These are phyloP conservation scores for Candida labiduridarum DNA, from an alignment of 1,139 yeast genomes.

Conservation along the genomic window DNA sequence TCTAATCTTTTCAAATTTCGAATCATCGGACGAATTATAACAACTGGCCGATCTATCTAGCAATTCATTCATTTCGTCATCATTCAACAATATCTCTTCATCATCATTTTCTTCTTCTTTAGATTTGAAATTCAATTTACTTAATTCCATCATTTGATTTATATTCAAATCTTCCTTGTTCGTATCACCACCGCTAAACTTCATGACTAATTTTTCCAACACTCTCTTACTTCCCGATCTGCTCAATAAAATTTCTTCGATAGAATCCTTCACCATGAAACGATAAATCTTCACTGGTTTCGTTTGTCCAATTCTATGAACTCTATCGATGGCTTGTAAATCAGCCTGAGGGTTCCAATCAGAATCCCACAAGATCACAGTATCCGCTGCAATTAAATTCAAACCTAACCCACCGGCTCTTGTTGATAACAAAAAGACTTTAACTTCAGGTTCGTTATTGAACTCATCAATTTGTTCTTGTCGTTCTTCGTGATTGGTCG, in stretches of 20 bases:
- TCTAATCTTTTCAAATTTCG: slow-evolving; percentile 43
- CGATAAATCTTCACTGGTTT: slow-evolving; percentile 83
- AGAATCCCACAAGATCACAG: slow-evolving; percentile 85
- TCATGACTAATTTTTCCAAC: slow-evolving; percentile 81
- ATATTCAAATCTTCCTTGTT: slow-evolving; percentile 22
- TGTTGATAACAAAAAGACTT: slow-evolving; percentile 76
- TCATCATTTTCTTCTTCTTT: slow-evolving; percentile 12
- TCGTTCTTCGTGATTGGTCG: slow-evolving; percentile 64
- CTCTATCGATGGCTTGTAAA: slow-evolving; percentile 93
- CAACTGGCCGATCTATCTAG: slow-evolving; percentile 55
- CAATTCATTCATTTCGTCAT: slow-evolving; percentile 53
- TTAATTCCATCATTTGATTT: slow-evolving; percentile 34
- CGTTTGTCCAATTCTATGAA: slow-evolving; percentile 88
- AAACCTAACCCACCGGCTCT: slow-evolving; percentile 96
- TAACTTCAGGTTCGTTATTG: slow-evolving; percentile 29
- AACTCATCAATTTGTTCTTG: slow-evolving; percentile 65
- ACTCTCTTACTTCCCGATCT: slow-evolving; percentile 78
- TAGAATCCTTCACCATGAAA: slow-evolving; percentile 72
- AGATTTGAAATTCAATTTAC: slow-evolving; percentile 22
- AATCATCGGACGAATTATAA: slow-evolving; percentile 31
- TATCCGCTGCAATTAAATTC: slow-evolving; percentile 83
- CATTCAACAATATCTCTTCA: slow-evolving; percentile 19
- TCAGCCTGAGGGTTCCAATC: slow-evolving; percentile 99
- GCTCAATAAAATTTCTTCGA: slow-evolving; percentile 79
- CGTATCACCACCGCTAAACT: slow-evolving; percentile 58